Evolutionary conservation across 1,284 basidiomycete genomes (phyloP).

Genomic region (Ustilago xerochloae): DNA sequence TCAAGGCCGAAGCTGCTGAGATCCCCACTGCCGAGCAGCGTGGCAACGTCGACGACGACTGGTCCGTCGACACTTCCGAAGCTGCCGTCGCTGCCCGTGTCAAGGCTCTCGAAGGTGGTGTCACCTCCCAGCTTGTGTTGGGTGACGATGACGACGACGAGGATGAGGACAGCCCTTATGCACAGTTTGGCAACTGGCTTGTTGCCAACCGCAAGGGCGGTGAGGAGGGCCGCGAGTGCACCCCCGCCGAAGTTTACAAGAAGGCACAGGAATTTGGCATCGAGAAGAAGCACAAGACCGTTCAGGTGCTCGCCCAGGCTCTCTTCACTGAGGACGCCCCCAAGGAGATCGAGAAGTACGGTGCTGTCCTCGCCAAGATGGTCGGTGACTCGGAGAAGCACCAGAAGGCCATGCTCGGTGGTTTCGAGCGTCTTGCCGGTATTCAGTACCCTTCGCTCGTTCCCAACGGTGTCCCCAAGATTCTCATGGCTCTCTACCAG

Average conservation of each 20-base stretch:
- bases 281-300: slow-evolving; percentile 93
- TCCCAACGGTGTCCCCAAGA: slow-evolving; percentile 78
- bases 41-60: slow-evolving; percentile 74
- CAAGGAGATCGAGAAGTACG: slow-evolving; percentile 79
- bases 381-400: slow-evolving; percentile 80
- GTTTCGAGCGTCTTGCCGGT: slow-evolving; percentile 66
- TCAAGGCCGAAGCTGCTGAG: slow-evolving; percentile 70
- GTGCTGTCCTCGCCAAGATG: slow-evolving; percentile 80
- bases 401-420: slow-evolving; percentile 87
- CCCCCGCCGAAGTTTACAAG: slow-evolving; percentile 78
- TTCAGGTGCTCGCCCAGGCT: slow-evolving; percentile 86
- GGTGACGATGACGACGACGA: slow-evolving; percentile 78
- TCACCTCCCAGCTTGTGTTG: slow-evolving; percentile 73
- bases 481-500: slow-evolving; percentile 95
- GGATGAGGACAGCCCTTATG: slow-evolving; percentile 75
- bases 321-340: slow-evolving; percentile 84
- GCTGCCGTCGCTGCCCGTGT: slow-evolving; percentile 89
- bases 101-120: slow-evolving; percentile 78
- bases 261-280: slow-evolving; percentile 92
- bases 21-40: slow-evolving; percentile 71
- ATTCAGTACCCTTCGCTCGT: slow-evolving; percentile 61
- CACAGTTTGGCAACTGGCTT: slow-evolving; percentile 85
- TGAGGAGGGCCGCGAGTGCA: slow-evolving; percentile 53
- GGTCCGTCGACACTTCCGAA: slow-evolving; percentile 90
- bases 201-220: slow-evolving; percentile 77